Conservation (phyloP, 2,329 filamentous ascomycete genomes). For the Colletotrichum liaoningense region DNA sequence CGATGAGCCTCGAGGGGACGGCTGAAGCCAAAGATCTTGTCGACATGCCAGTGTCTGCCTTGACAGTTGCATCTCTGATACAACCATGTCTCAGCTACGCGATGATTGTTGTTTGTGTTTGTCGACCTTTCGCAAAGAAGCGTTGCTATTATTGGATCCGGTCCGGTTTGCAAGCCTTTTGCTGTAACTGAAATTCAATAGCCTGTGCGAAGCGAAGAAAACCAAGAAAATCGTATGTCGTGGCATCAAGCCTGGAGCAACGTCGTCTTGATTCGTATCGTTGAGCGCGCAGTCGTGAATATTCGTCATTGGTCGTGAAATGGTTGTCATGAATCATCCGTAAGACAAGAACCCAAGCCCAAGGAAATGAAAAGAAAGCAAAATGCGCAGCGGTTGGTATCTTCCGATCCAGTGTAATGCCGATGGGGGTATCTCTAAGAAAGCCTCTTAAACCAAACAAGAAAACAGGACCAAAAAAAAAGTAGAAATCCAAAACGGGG, state of each 20-base stretch:
- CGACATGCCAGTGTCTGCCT: conserved; percentile 58
- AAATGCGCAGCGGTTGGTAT: conserved; percentile 45
- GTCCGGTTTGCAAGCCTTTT: conserved; percentile 40
- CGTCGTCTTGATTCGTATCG: conserved; percentile 44
- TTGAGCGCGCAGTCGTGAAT: conserved; percentile 44
- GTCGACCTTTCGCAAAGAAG: conserved; percentile 42
- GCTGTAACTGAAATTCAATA: conserved; percentile 38
- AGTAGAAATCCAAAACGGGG: conserved; percentile 44
- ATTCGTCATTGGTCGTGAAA: conserved; percentile 52
- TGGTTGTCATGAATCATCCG: conserved; percentile 60
- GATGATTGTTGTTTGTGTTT: conserved; percentile 44
- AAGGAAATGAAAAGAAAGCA: conserved; percentile 52
- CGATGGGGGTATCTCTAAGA: conserved; percentile 52
- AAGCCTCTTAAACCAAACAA: conserved; percentile 55
- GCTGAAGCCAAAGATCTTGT: conserved; percentile 47
- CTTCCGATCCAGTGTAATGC: conserved; percentile 41
- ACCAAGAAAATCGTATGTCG: conserved; percentile 36
- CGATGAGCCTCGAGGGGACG: conserved; percentile 21
- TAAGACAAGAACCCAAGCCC: conserved; percentile 55
- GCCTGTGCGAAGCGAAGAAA: conserved; percentile 34
- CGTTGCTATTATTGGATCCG: conserved; percentile 42
- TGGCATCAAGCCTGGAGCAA: conserved; percentile 47
- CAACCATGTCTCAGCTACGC: conserved; percentile 46
- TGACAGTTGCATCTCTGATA: conserved; percentile 54
- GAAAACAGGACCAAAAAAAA: conserved; percentile 42